Base-by-base conservation (phyloP, 495 filamentous ascomycete species). In the Cercophora scortea region DNA sequence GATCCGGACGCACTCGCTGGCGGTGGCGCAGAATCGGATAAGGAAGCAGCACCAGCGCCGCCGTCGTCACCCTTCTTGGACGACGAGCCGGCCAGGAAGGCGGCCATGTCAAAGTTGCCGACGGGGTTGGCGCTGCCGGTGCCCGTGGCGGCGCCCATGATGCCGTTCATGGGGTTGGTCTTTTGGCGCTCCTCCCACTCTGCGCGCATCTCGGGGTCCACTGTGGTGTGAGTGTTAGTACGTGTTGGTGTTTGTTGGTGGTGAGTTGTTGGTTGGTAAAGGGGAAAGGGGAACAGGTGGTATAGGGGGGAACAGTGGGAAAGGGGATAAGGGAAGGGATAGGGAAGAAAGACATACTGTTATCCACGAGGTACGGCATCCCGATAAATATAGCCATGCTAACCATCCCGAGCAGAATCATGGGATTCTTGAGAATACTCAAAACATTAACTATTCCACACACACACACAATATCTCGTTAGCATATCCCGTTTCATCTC, bases 181-280 rank as follows among this genome's bases (percentile, higher is more conserved):
- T 89, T 90, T 58, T 91, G 89, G 51, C 89, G 84, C 64, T 90
- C 85, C 64, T 96, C 89, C 65, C 92, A 94, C 70, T 98, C 94
- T 58, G 85, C 87, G 52, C 83, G 81, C 73, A 88, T 87, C 68
- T 98, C 93, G 15, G 89, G 89, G 63, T 97, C 93, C 92, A 98
- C 91, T 96, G 59, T 13, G n/a, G n/a, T n/a, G 0, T 10, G 0
- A 4, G 41, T 45, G 13, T 50, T 25, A 25, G 25, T 25, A 25
- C 25, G 5, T 25, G n/a, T n/a, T n/a, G n/a, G n/a, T 25, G 25
- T 25, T 25, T 16, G 32, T 35, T 36, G 19, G 36, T 12, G 17
- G 10, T 41, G 32, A 7, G 1, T n/a, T n/a, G n/a, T n/a, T n/a
- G n/a, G 10, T 2, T 0, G 15, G 11, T 32, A 51, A 48, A 32